Conservation (phyloP, 2,329 filamentous ascomycete genomes). For the Trichoderma sp. region DNA sequence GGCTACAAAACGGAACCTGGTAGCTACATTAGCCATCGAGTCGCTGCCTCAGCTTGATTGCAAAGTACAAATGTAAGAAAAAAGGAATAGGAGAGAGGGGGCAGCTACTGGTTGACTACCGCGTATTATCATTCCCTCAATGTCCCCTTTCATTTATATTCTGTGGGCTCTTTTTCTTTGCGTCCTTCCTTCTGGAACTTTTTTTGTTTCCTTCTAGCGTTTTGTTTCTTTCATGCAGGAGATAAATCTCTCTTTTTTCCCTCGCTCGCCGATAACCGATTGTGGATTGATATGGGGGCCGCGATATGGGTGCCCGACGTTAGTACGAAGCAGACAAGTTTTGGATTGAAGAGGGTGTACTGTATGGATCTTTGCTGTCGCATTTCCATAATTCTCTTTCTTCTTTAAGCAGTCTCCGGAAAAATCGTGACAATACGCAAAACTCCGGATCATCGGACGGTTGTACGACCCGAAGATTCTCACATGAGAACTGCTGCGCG, state of each 20-base stretch:
- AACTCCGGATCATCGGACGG: constrained; percentile 3
- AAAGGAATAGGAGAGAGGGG: neutral
- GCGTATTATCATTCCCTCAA: constrained; percentile 1
- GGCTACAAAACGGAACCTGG: constrained; percentile 6
- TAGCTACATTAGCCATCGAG: constrained; percentile 7
- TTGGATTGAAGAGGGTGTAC: neutral
- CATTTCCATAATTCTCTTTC: neutral
- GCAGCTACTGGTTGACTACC: neutral
- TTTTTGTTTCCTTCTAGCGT: neutral
- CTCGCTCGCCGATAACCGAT: constrained; percentile 12
- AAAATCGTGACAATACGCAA: neutral
- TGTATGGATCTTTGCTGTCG: neutral
- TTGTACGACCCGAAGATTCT: constrained; percentile 7
- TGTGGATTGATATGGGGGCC: neutral
- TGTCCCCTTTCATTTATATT: constrained; percentile 21
- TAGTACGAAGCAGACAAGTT: neutral
- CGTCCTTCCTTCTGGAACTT: neutral
- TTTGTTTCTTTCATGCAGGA: constrained; percentile 7
- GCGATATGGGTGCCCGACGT: neutral
- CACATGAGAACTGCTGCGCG: constrained; percentile 11
- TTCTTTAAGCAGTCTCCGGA: neutral
- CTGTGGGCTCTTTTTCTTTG: neutral
- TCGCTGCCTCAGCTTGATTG: constrained; percentile 27
- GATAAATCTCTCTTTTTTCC: neutral
- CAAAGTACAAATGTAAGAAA: neutral